These are phyloP conservation scores for Peronospora belbahrii DNA, from an alignment of 352 stramenopile species.

Conservation along the genomic window DNA sequence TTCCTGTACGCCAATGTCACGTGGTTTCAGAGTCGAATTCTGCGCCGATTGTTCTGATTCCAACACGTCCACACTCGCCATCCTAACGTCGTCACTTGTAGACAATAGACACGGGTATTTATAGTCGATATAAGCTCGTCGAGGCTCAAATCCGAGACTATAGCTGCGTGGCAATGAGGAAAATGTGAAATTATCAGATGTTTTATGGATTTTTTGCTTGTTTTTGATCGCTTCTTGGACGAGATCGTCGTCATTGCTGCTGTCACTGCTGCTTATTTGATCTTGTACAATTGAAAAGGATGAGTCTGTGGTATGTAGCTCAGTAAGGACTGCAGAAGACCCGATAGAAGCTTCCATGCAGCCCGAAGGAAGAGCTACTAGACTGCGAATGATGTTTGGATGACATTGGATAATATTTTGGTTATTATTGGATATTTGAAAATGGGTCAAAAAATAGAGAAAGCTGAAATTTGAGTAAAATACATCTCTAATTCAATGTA, in stretches of 20 bases:
- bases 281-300: conserved; percentile 13
- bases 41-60: conserved; percentile 14
- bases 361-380: neutral
- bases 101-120: conserved; percentile 24
- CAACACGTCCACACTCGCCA: conserved; percentile 21
- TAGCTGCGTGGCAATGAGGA: conserved; percentile 11
- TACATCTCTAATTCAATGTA: too few species aligned
- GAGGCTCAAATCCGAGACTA: conserved; percentile 11
- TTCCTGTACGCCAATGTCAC: conserved; percentile 6
- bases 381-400: too few species aligned
- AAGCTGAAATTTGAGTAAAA: too few species aligned
- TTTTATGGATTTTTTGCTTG: neutral
- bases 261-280: conserved; percentile 9
- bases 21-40: neutral
- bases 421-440: too few species aligned
- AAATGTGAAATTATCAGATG: conserved; percentile 3
- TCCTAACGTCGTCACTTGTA: conserved; percentile 13
- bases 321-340: neutral
- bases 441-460: too few species aligned
- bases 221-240: neutral
- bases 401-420: too few species aligned
- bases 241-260: conserved; percentile 6
- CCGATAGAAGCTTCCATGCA: conserved; percentile 4
- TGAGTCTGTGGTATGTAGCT: conserved; percentile 8
- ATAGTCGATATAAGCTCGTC: conserved; percentile 1